Conservation (phyloP, 73 alveolate genomes). For the Paramecium octaurelia region DNA sequence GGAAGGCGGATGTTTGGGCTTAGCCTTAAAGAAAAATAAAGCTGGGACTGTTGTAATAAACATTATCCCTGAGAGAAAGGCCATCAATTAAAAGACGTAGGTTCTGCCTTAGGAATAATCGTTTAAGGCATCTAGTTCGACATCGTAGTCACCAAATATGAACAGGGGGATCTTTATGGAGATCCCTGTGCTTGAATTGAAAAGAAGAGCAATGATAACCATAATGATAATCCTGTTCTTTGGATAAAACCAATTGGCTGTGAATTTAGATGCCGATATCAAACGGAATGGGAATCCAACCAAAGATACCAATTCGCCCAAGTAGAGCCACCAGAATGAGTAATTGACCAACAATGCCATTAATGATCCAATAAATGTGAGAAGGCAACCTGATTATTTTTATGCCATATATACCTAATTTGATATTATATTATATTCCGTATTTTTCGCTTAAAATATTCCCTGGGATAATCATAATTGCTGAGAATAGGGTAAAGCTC, state of each 20-base stretch:
- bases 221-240: background rate
- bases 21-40: background rate
- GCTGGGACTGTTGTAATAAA: background rate
- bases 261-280: background rate
- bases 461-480: conserved; percentile 34
- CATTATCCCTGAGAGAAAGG: background rate
- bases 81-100: background rate
- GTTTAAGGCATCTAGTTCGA: background rate
- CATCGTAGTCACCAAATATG: background rate
- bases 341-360: background rate
- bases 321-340: conserved; percentile 17
- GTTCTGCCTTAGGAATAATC: background rate
- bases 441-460: conserved; percentile 32
- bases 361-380: conserved; percentile 32
- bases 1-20: background rate
- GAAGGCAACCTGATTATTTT: background rate
- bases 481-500: conserved; percentile 32
- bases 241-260: conserved; percentile 35
- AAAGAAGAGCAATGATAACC: conserved; percentile 20
- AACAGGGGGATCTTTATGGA: conserved; percentile 18
- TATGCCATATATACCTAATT: background rate
- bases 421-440: background rate
- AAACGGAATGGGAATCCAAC: conserved; percentile 20
- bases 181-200: conserved; percentile 36
- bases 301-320: conserved; percentile 19